Conservation (phyloP, 1,284 basidiomycete species). For the Fomitopsis betulina region DNA sequence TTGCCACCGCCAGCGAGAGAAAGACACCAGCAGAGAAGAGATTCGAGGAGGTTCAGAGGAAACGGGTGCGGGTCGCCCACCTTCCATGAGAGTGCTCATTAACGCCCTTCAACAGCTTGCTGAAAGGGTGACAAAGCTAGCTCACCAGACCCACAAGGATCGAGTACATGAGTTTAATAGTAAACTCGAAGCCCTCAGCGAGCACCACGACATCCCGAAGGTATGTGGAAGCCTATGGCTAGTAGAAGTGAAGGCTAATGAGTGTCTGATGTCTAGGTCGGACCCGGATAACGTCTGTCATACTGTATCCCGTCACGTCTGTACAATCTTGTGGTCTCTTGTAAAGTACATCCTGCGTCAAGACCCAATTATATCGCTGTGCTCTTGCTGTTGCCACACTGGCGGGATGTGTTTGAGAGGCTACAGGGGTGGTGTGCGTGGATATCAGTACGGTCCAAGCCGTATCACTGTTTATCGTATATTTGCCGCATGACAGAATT, state of each 20-base stretch:
- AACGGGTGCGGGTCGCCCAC: constrained; percentile 56
- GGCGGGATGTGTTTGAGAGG: not conserved
- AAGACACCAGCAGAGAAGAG: constrained; percentile 89
- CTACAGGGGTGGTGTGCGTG: not conserved
- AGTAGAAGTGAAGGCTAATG: constrained; percentile 16
- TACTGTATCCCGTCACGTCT: constrained; percentile 1
- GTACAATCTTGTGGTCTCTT: constrained; percentile 5
- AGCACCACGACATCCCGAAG: constrained; percentile 94
- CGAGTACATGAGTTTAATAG: constrained; percentile 89
- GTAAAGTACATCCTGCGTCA: not conserved
- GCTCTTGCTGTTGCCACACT: not conserved
- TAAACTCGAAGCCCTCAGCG: constrained; percentile 84
- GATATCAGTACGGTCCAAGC: not conserved
- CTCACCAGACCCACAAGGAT: constrained; percentile 91
- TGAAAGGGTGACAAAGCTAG: constrained; percentile 78
- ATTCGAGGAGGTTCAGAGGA: constrained; percentile 83
- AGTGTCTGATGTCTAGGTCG: constrained; percentile 47
- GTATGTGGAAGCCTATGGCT: constrained; percentile 35
- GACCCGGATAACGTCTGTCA: constrained; percentile 57
- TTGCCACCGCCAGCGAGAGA: constrained; percentile 33
- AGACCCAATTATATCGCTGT: not conserved
- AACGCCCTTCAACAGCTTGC: constrained; percentile 48
- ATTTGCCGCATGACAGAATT: constrained; percentile 32
- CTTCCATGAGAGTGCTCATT: constrained; percentile 9
- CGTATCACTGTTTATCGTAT: constrained; percentile 26